Evolutionary conservation across 2,329 filamentous ascomycete species (phyloP).

Genomic region (Amylocarpus encephaloides): DNA sequence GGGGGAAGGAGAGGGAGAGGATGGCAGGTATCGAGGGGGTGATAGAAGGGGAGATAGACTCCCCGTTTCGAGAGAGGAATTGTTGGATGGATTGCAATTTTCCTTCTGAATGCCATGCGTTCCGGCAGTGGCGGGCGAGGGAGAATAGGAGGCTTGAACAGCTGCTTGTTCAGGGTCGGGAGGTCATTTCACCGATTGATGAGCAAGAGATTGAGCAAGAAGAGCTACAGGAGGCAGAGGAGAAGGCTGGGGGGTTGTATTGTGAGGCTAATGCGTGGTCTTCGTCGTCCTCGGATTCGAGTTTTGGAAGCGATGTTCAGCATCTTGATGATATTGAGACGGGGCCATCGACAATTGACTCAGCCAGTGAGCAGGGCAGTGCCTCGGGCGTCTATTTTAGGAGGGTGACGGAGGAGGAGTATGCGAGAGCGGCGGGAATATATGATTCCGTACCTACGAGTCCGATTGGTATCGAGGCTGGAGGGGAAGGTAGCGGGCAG

Average conservation of each 20-base stretch:
- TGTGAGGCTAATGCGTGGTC: neutral
- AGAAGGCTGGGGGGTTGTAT: neutral
- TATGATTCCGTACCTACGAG: neutral
- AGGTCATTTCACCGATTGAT: neutral
- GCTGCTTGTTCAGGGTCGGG: neutral
- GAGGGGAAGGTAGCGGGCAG: neutral
- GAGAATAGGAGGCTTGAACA: constrained; percentile 6
- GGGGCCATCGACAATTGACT: no score
- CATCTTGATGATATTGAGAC: no score
- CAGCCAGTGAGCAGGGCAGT: no score
- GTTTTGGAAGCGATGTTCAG: neutral
- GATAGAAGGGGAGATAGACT: neutral
- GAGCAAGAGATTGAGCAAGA: neutral
- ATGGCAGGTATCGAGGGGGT: neutral
- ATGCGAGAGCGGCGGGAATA: neutral
- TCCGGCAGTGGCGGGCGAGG: neutral
- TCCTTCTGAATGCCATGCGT: constrained; percentile 17
- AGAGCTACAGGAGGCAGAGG: neutral
- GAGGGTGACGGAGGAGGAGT: neutral
- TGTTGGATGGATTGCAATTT: constrained; percentile 22
- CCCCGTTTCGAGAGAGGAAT: constrained; percentile 5
- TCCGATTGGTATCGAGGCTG: no score
- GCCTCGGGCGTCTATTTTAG: no score
- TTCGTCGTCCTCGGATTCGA: neutral
- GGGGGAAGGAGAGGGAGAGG: neutral